These are phyloP conservation scores for Phoma herbarum DNA, from an alignment of 2,329 filamentous ascomycete species.

Conservation along the genomic window DNA sequence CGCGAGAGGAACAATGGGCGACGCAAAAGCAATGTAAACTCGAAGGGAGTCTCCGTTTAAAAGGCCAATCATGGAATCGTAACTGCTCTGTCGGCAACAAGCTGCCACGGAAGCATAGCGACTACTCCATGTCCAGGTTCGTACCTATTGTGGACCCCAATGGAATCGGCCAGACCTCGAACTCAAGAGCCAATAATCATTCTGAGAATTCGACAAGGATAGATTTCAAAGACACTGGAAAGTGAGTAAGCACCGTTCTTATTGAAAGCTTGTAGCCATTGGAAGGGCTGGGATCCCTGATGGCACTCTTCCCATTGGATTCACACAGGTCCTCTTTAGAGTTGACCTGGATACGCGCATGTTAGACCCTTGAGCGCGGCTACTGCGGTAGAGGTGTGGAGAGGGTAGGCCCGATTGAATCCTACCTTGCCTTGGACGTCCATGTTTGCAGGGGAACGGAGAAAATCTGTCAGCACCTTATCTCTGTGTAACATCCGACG, in stretches of 20 bases:
- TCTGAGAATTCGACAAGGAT: too few relatives aligned
- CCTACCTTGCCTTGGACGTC: neutral
- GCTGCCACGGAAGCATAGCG: neutral
- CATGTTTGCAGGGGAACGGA: neutral
- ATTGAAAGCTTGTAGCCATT: too few relatives aligned
- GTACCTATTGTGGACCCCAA: too few relatives aligned
- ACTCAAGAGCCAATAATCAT: too few relatives aligned
- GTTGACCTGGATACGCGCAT: too few relatives aligned
- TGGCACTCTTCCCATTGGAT: too few relatives aligned
- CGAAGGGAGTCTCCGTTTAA: neutral
- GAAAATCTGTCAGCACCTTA: constrained; percentile 7
- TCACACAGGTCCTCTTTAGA: neutral
- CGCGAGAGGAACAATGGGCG: neutral
- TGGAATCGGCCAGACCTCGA: too few relatives aligned
- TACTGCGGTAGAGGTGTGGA: neutral
- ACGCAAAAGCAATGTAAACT: neutral
- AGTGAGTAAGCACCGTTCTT: too few relatives aligned
- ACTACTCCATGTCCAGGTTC: too few relatives aligned
- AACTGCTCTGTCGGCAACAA: neutral
- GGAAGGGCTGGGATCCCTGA: too few relatives aligned
- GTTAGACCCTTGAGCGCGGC: constrained; percentile 4
- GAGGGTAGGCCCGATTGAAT: neutral
- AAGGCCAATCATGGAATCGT: neutral
- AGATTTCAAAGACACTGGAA: too few relatives aligned
- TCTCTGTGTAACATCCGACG: neutral